Conservation (phyloP, 2,329 filamentous ascomycete genomes). For the Neoarthrinium moseri region DNA sequence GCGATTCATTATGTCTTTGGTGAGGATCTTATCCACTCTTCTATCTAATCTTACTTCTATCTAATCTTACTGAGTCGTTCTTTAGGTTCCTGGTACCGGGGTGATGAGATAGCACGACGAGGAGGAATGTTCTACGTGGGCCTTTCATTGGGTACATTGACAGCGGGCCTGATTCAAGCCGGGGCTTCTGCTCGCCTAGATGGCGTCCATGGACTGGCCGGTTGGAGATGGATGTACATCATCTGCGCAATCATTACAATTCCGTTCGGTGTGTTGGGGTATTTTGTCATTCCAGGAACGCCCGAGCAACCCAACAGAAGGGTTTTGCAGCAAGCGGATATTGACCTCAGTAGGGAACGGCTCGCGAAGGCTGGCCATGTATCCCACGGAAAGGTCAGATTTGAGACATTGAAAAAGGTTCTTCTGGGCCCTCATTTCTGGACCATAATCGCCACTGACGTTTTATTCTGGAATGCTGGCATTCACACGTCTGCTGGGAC, state of each 20-base stretch:
- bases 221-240: constrained; percentile 58
- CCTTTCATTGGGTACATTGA: constrained; percentile 49
- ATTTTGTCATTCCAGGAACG: constrained; percentile 49
- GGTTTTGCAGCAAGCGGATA: constrained; percentile 32
- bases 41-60: neutral
- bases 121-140: constrained; percentile 53
- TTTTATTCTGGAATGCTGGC: constrained; percentile 56
- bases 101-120: constrained; percentile 44
- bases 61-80: constrained; percentile 9
- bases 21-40: neutral
- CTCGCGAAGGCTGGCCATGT: constrained; percentile 38
- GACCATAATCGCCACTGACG: constrained; percentile 46
- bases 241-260: constrained; percentile 54
- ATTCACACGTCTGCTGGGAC: constrained; percentile 44
- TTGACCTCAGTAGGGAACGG: constrained; percentile 42
- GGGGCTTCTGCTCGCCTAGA: constrained; percentile 38
- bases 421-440: constrained; percentile 45
- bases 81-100: constrained; percentile 47
- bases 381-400: constrained; percentile 2
- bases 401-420: constrained; percentile 29
- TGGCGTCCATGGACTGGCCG: constrained; percentile 42
- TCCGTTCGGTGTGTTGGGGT: constrained; percentile 49
- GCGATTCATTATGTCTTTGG: constrained; percentile 37
- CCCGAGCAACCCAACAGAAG: constrained; percentile 18
- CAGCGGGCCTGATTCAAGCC: constrained; percentile 48